Conservation (phyloP, 75 land plant genomes). For the Cunninghamia lanceolata region DNA sequence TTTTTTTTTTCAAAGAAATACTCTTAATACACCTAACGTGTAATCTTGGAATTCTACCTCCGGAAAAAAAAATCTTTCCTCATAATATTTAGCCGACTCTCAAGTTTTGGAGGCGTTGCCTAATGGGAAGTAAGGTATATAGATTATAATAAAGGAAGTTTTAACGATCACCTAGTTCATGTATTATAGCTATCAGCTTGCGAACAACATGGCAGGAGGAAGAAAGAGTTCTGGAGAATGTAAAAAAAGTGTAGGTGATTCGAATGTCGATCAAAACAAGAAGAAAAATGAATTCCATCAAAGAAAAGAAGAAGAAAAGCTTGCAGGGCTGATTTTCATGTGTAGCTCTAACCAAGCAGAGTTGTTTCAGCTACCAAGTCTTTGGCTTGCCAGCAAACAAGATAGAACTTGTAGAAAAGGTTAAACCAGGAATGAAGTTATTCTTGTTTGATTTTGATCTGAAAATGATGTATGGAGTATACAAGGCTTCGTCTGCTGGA, state of each 20-base stretch:
- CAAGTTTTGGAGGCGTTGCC: too few relatives aligned
- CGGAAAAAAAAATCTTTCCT: too few relatives aligned
- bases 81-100: too few relatives aligned
- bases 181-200: too few relatives aligned
- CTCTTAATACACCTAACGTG: too few relatives aligned
- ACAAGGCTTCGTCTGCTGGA: slow-evolving; percentile 37
- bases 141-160: too few relatives aligned
- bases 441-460: slow-evolving; percentile 59
- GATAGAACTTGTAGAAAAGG: slow-evolving; percentile 33
- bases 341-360: slow-evolving; percentile 56
- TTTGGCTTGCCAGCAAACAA: slow-evolving; percentile 58
- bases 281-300: neutral
- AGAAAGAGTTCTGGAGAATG: neutral
- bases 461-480: slow-evolving; percentile 61
- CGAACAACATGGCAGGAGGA: too few relatives aligned
- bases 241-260: neutral
- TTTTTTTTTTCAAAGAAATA: too few relatives aligned
- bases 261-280: neutral
- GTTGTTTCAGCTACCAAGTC: slow-evolving; percentile 44
- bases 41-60: too few relatives aligned
- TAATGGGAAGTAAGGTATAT: too few relatives aligned
- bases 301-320: slow-evolving; percentile 2
- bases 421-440: slow-evolving; percentile 43
- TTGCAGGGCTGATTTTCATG: slow-evolving; percentile 67
- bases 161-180: too few relatives aligned